Conservation (phyloP, 768 basidiomycete species). For the Pleurotus djamor region DNA sequence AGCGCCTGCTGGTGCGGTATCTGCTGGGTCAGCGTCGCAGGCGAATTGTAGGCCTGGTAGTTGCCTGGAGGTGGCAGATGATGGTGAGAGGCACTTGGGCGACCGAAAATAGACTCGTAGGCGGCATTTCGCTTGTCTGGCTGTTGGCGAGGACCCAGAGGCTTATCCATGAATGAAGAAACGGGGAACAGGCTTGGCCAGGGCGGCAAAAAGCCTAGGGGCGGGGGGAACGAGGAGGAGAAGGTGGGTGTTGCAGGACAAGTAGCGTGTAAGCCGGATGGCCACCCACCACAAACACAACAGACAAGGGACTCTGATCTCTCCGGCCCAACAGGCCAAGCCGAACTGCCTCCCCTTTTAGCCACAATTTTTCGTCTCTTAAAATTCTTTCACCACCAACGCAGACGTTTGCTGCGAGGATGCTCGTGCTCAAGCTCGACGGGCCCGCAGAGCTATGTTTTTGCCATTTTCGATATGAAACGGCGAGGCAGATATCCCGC, state of each 20-base stretch:
- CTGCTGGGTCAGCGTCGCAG: slow-evolving; percentile 21
- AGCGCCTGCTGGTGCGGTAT: slow-evolving; percentile 33
- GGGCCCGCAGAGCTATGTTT: too few species aligned
- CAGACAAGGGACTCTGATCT: slow-evolving; percentile 1
- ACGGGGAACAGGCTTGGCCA: neutral
- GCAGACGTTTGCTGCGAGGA: too few species aligned
- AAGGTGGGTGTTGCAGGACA: slow-evolving; percentile 1
- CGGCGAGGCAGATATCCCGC: neutral
- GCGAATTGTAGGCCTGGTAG: slow-evolving; percentile 18
- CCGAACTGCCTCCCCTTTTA: neutral
- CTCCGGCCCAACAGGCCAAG: slow-evolving; percentile 1
- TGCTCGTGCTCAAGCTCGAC: too few species aligned
- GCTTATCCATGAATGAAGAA: slow-evolving; percentile 38
- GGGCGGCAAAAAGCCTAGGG: neutral
- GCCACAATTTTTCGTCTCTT: too few species aligned
- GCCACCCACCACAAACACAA: too few species aligned
- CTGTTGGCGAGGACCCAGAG: slow-evolving; percentile 53
- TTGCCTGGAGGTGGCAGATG: slow-evolving; percentile 23
- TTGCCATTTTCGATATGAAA: too few species aligned
- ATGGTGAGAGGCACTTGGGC: slow-evolving; percentile 62
- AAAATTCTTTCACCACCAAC: neutral
- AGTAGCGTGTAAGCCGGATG: slow-evolving; percentile 7
- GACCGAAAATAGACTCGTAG: slow-evolving; percentile 87
- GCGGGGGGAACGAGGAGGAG: neutral
- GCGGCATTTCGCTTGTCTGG: slow-evolving; percentile 79